Conservation (phyloP, 2,329 filamentous ascomycete species). For the Penicillium sp. region DNA sequence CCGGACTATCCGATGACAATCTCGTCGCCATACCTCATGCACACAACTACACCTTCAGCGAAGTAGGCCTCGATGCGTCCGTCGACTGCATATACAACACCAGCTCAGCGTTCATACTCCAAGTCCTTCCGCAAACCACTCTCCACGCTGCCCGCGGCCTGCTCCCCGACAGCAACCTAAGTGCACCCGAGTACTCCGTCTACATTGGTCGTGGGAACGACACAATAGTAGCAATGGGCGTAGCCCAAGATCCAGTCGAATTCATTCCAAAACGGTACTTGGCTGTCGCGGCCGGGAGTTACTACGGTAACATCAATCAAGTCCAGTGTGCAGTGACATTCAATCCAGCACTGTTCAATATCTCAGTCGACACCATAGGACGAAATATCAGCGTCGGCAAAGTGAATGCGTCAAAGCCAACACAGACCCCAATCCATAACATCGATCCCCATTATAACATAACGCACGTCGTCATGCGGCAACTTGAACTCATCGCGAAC, state of each 20-base stretch:
- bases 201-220: constrained; percentile 1
- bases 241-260: background rate
- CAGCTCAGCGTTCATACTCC: background rate
- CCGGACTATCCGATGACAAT: background rate
- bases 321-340: constrained; percentile 6
- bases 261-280: constrained; percentile 2
- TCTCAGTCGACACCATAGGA: constrained; percentile 1
- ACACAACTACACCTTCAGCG: constrained; percentile 5
- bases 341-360: constrained; percentile 1
- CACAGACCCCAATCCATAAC: background rate
- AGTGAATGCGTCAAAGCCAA: background rate
- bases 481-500: constrained; percentile 9
- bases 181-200: background rate
- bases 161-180: background rate
- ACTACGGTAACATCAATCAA: background rate
- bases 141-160: background rate
- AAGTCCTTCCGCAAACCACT: background rate
- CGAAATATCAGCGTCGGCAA: constrained; percentile 4
- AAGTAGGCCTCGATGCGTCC: background rate
- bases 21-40: background rate
- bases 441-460: constrained; percentile 7
- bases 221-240: constrained; percentile 4
- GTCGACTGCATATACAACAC: constrained; percentile 4
- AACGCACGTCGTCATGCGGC: constrained; percentile 5
- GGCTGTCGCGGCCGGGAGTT: constrained; percentile 1